Evolutionary conservation across 176 grass and related monocot genomes (phyloP), one percentile per base, ranked within the genome.

Genomic region (Lolium rigidum): DNA sequence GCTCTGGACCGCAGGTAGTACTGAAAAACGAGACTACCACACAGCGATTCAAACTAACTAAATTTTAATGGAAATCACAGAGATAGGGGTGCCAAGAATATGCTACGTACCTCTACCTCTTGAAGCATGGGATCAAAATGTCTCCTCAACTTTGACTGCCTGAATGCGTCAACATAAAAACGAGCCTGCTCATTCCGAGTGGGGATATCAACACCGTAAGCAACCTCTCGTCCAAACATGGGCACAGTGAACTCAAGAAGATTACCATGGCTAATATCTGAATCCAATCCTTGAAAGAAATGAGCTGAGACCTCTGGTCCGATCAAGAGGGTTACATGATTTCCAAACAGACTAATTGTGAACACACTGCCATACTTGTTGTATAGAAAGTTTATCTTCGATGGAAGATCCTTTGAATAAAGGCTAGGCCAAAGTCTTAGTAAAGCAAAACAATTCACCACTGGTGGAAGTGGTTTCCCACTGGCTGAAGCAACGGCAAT

Each of bases 161-260:
- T 39, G 18, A 69, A 69, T 69, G 66, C 66, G 8, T 69, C 66
- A 39, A 69, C 16, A 20, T 69, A 69, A 10, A 69, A 69, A 4
- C 66, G 66, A 39, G 66, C 16, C 66, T 69, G 66, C 16, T 69
- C 66, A 69, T 38, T 69, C 66, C 66, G 66, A 69, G 66, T 41
- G 17, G 66, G 8, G 6, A 37, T 20, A 69, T 69, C 66, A 20
- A 69, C 66, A 4, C 66, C 66, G 17, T 69, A 39, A 20, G 35
- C 66, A 39, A 69, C 28, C 66, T 69, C 66, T 69, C 41, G 35
- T 39, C 66, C 66, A 41, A 69, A 69, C 66, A 69, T 69, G 35
- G 66, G 66, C 17, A 69, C 66, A 69, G 37, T 38, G 31, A 69
- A 69, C 66, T 69, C 66, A 39, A 69, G 66, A 69, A 69, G 31